Base-by-base conservation (phyloP, 768 basidiomycete genomes). In the Termitomyces sp. region DNA sequence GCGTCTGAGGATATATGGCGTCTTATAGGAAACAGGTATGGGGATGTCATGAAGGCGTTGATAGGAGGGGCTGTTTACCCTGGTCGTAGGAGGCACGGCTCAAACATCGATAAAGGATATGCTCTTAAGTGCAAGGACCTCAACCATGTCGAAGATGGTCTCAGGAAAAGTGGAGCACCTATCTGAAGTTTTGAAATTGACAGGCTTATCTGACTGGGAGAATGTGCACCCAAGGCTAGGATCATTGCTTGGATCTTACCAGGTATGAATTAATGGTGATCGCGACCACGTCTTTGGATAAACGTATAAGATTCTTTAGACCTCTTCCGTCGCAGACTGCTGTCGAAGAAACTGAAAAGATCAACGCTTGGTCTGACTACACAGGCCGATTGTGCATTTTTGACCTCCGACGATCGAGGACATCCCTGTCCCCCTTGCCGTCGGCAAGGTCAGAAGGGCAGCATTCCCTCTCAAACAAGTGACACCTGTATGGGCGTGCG, bases 21-120 rank as follows among this genome's bases (percentile, higher is more conserved):
- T 54, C 60, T 76, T 27, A 72, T 76, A 71, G 74, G 72, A 12
- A 44, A 60, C 8, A 58, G 72, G 24, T 72, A 70, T 59, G 51
- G 45, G 1, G 75, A 76, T 56, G 69, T 75, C 27, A 33, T 61
- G 22, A 61, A 64, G n/a, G 68, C 72, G 1, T 37, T 75, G 60
- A 58, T 58, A 59, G 51, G 36, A 22, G 36, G 22, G 36, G 4
- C 2, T 12, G 15, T 39, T 39, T 49, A 3, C 30, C 1, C 31
- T 49, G 48, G 12, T n/a, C n/a, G 6, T n/a, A 12, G 31, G 48
- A 18, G 48, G 33, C 8, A 16, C 8, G 11, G 27, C 9, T 6
- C 12, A 48, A 31, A 48, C 15, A 47, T 47, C 24, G 15, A 47
- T 24, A 47, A 30, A 1, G 4, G 6, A 27, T 27, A 16, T 37